Conservation (phyloP, 495 filamentous ascomycete species). For the Trichoderma gamsii region DNA sequence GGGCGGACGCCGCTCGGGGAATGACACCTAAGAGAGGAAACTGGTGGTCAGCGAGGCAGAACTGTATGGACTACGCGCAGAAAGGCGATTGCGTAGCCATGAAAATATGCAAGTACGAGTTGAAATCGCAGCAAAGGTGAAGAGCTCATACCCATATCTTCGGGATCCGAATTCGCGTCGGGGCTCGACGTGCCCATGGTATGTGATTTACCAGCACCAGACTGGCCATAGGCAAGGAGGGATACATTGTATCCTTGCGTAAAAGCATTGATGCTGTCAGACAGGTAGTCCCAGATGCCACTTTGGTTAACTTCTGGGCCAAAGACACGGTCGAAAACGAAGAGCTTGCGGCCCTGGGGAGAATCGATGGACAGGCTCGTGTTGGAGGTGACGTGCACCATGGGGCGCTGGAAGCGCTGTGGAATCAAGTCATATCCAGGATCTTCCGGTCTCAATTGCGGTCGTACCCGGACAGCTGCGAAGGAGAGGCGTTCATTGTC, state of each 20-base stretch:
- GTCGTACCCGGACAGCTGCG: slow-evolving; percentile 87
- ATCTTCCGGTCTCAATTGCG: slow-evolving; percentile 74
- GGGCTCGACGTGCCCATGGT: slow-evolving; percentile 98
- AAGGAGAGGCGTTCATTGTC: slow-evolving; percentile 20
- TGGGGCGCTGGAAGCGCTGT: slow-evolving; percentile 87
- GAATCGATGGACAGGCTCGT: slow-evolving; percentile 86
- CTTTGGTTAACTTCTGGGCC: slow-evolving; percentile 77
- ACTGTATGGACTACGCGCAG: background rate
- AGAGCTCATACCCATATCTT: slow-evolving; percentile 68
- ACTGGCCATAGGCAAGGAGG: slow-evolving; percentile 94
- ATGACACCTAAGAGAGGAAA: slow-evolving; percentile 64
- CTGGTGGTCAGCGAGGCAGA: background rate
- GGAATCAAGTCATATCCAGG: slow-evolving; percentile 93
- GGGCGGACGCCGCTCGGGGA: slow-evolving; percentile 75
- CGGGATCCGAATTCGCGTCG: slow-evolving; percentile 64
- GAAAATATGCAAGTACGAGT: background rate
- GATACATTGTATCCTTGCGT: slow-evolving; percentile 98
- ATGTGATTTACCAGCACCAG: slow-evolving; percentile 99
- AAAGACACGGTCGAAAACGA: slow-evolving; percentile 95
- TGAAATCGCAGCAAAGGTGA: background rate
- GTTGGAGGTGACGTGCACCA: slow-evolving; percentile 79
- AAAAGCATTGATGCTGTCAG: slow-evolving; percentile 86
- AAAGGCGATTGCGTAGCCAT: background rate
- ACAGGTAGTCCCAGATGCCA: slow-evolving; percentile 90
- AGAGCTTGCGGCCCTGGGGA: slow-evolving; percentile 85